A percentile compares a stretch with the other conserved stretches of the same genome.
Evolutionary conservation across 2,329 filamentous ascomycete genomes (phyloP).

Genomic region (Periconia digitata): DNA sequence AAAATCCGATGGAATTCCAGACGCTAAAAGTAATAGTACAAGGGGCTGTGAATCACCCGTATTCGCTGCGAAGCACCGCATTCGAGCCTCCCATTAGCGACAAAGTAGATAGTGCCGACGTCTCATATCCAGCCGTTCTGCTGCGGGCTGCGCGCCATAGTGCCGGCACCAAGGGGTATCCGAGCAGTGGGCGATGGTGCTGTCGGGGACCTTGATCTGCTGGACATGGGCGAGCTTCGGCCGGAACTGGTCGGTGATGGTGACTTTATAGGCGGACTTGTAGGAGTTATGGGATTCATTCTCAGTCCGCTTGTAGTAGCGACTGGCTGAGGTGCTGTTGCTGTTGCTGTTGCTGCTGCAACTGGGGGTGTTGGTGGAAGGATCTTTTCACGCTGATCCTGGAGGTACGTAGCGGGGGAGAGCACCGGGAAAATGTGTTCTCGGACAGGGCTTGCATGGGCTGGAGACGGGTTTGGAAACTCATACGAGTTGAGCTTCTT

Average conservation of each 20-base stretch:
- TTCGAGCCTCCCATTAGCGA: neutral
- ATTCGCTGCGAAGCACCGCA: neutral
- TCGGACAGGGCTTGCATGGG: slow-evolving; percentile 10
- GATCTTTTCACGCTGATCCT: slow-evolving; percentile 37
- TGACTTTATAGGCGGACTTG: slow-evolving; percentile 8
- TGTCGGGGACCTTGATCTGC: slow-evolving; percentile 13
- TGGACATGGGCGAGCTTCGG: slow-evolving; percentile 11
- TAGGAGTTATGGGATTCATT: slow-evolving; percentile 39
- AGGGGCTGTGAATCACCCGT: neutral
- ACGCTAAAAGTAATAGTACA: slow-evolving; percentile 4
- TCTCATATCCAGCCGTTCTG: slow-evolving; percentile 39
- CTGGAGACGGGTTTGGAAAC: slow-evolving; percentile 20
- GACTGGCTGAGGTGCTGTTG: slow-evolving; percentile 9
- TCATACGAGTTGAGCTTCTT: slow-evolving; percentile 20
- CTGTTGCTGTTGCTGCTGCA: slow-evolving; percentile 9
- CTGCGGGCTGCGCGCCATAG: slow-evolving; percentile 38
- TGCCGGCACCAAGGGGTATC: slow-evolving; percentile 39
- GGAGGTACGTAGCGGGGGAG: slow-evolving; percentile 33
- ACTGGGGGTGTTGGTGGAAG: slow-evolving; percentile 32
- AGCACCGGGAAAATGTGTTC: slow-evolving; percentile 30
- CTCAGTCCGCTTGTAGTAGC: slow-evolving; percentile 29
- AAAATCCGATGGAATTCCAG: neutral
- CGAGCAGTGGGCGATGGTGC: slow-evolving; percentile 32
- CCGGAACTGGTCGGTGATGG: slow-evolving; percentile 14
- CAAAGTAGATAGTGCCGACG: neutral